Evolutionary conservation across 331 rosid species (phyloP), one percentile per base, ranked within the genome.

Genomic region (Cydonia oblonga): DNA sequence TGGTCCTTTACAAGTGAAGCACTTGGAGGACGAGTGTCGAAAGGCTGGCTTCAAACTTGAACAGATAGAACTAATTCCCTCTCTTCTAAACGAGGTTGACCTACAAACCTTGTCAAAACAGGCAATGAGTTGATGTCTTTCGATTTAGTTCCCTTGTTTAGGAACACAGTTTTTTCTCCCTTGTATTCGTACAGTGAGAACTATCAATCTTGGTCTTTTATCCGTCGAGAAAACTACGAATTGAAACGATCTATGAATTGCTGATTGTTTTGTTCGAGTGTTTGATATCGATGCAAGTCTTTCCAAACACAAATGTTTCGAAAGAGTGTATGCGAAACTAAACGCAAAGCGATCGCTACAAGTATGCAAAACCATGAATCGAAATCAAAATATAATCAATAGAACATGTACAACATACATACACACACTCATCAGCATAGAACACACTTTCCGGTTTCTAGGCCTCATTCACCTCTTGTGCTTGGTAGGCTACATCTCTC

Each of bases 1-100:
- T 19, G 98, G 97, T 56, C 58, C 81, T 60, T 81, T 84, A 57
- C 98, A 93, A 81, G 96, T 79, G 81, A 78, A 85, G 85, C 96
- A 70, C 60, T 81, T 93, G 28, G 88, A 91, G 83, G 88, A 85
- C 28, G 92, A 84, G 66, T 89, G 98, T 69, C 67, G 33, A 20
- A 68, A 80, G 56, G 95, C 88, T 74, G 96, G 96, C 64, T 91
- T 93, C 63, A 75, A 68, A 69, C 33, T 91, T 57, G 83, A 68
- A 49, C 90, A 82, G 22, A 62, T 89, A 49, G 53, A 87, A 72
- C 78, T 69, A 30, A 72, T 62, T 76, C 96, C 96, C 68, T 84
- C 96, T 42, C 79, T 81, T 67, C 84, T 91, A 40, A 89, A 79
- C 71, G 97, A 83, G 66, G 82, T 77, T 49, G 96, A 90, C 74